A percentile compares a stretch with the other conserved stretches of the same genome.
Evolutionary conservation across 176 grass and related monocot genomes (phyloP).

Genomic region (Carex parvula): DNA sequence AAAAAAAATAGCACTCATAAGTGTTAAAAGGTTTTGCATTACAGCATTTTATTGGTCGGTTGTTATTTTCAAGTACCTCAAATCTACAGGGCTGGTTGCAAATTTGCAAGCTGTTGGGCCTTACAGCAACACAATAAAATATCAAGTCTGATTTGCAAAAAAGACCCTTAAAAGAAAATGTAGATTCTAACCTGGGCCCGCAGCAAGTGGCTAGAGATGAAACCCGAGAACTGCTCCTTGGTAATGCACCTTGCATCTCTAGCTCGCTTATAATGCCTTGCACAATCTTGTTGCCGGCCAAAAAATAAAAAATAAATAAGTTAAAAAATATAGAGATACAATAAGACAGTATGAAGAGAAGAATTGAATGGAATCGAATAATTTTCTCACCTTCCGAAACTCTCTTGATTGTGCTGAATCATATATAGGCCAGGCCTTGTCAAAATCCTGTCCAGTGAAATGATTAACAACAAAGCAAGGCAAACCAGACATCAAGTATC

Average conservation of each 20-base stretch:
- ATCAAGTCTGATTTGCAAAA: not conserved
- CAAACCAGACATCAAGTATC: not conserved
- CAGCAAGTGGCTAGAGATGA: constrained; percentile 96
- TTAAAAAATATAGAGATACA: not conserved
- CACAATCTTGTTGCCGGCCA: constrained; percentile 60
- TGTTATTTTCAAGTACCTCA: constrained; percentile 10
- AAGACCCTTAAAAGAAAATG: not conserved
- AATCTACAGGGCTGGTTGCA: not conserved
- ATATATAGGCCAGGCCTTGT: constrained; percentile 96
- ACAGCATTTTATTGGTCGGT: not conserved
- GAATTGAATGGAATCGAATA: constrained; percentile 7
- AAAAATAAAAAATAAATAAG: constrained; percentile 7
- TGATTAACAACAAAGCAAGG: not conserved
- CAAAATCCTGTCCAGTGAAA: constrained; percentile 69
- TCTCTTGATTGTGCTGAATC: constrained; percentile 92
- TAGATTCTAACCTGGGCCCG: constrained; percentile 66
- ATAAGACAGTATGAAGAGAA: constrained; percentile 2
- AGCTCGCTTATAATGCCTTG: constrained; percentile 99
- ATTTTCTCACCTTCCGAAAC: constrained; percentile 77
- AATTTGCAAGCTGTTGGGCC: not conserved
- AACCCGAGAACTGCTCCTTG: constrained; percentile 98
- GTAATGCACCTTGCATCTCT: constrained; percentile 84
- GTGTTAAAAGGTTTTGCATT: not conserved
- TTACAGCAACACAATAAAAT: not conserved
- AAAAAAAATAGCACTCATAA: not conserved